Evolutionary conservation across 2,329 filamentous ascomycete species (phyloP), one percentile per base, ranked within the genome.

Genomic region (Paecilomyces fulvus): DNA sequence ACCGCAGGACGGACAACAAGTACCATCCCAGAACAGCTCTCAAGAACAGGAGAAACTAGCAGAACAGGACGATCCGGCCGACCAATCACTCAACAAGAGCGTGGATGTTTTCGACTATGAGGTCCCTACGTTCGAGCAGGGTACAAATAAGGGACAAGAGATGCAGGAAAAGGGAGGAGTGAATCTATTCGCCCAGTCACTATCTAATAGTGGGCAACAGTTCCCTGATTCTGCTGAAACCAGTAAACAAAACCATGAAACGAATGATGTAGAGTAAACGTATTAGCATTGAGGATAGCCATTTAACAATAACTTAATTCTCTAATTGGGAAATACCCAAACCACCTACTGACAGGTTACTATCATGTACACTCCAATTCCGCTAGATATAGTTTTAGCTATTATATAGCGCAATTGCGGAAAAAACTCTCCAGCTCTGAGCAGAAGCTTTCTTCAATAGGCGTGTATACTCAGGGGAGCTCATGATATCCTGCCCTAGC

Each of bases 61-160:
- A 9, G 21, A 11, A 49, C 48, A 49, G 21, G 12, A 7, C 23
- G 10, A 7, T 14, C 14, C 48, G 11, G 21, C 6, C 14, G 48
- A 12, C 25, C 11, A 17, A 49, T 17, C 21, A 17, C 37, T 31
- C 31, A 31, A 33, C 55, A 48, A 37, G 7, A 62, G 63, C 23
- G 67, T 73, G 51, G 73, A 74, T 52, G 70, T 73, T 2, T 72
- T 72, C 52, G 72, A 73, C 58, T 73, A 72, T 37, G 66, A 74
- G 56, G 67, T 73, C 9, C 63, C 68, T 12, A 66, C 64, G 7
- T 75, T 74, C 54, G 72, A 72, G 31, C 65, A 70, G 20, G 65
- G 68, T 25, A 59, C 55, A 30, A 60, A 55, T 3, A 56, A 60
- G 21, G 64, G 59, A 10, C 69, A 70, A 54, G 74, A 76, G 61